Evolutionary conservation across 2,329 filamentous ascomycete species (phyloP).

Genomic region (Colletotrichum orbiculare): DNA sequence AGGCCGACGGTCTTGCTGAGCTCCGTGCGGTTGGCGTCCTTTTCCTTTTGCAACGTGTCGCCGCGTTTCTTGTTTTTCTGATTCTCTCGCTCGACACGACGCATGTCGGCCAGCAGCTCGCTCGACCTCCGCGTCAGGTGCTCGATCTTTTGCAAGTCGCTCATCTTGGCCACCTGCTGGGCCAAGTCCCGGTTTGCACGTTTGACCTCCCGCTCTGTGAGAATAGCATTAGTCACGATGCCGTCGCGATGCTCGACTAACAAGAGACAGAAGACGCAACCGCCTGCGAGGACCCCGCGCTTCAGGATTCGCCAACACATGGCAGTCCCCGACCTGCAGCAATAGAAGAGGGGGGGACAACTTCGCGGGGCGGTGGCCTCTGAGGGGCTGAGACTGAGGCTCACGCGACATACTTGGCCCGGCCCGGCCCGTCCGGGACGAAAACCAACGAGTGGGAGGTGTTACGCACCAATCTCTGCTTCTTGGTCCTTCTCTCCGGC

Average conservation of each 20-base stretch:
- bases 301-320: too few species aligned
- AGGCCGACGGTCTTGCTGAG: slow-evolving; percentile 89
- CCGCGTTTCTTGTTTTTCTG: slow-evolving; percentile 95
- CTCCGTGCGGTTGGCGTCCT: slow-evolving; percentile 88
- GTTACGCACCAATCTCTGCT: slow-evolving; percentile 83
- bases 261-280: too few species aligned
- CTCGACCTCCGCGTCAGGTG: slow-evolving; percentile 90
- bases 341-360: too few species aligned
- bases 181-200: slow-evolving; percentile 92
- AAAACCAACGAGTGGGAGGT: slow-evolving; percentile 28
- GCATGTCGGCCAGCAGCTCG: slow-evolving; percentile 93
- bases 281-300: too few species aligned
- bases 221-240: slow-evolving; percentile 45
- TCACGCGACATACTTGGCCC: slow-evolving; percentile 34
- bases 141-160: slow-evolving; percentile 91
- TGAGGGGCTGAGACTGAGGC: slow-evolving; percentile 8
- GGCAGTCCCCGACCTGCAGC: too few species aligned
- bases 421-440: slow-evolving; percentile 24
- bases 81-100: slow-evolving; percentile 92
- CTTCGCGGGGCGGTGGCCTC: too few species aligned
- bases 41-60: slow-evolving; percentile 95
- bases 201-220: slow-evolving; percentile 88
- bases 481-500: slow-evolving; percentile 96
- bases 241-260: slow-evolving; percentile 15
- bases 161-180: slow-evolving; percentile 90